Evolutionary conservation across 192 early-diverging fungal species (phyloP).

Genomic region (Backusella westeae): DNA sequence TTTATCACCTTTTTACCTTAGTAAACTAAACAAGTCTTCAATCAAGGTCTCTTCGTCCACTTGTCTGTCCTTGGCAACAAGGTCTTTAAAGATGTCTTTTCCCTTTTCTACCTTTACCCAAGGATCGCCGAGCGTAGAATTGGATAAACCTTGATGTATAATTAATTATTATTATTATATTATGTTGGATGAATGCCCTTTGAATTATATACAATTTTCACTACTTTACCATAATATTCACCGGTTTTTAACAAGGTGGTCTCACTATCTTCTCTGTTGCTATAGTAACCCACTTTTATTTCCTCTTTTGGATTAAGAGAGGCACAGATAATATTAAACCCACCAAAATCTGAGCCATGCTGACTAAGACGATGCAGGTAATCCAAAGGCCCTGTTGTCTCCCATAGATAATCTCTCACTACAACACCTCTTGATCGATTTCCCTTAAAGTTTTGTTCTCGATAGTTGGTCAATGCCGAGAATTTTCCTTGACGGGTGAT

Average conservation of each 20-base stretch:
- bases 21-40: slow-evolving; percentile 29
- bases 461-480: slow-evolving; percentile 47
- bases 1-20: slow-evolving; percentile 24
- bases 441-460: slow-evolving; percentile 35
- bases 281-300: slow-evolving; percentile 27
- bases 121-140: slow-evolving; percentile 38
- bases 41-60: slow-evolving; percentile 25
- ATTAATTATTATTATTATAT: background rate
- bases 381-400: background rate
- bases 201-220: too few relatives aligned
- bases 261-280: slow-evolving; percentile 36
- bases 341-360: slow-evolving; percentile 38
- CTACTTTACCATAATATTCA: slow-evolving; percentile 30
- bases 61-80: slow-evolving; percentile 20
- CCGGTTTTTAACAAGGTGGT: slow-evolving; percentile 16
- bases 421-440: slow-evolving; percentile 43
- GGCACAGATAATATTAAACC: slow-evolving; percentile 40
- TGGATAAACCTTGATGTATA: slow-evolving; percentile 38
- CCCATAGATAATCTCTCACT: slow-evolving; percentile 32
- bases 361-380: slow-evolving; percentile 23
- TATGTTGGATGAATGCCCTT: background rate
- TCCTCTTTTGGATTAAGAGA: slow-evolving; percentile 25
- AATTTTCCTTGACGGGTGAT: slow-evolving; percentile 44
- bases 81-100: slow-evolving; percentile 16
- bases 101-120: slow-evolving; percentile 47